Evolutionary conservation across 2,329 filamentous ascomycete genomes (phyloP).

Genomic region (Aspergillus aculeatinus): DNA sequence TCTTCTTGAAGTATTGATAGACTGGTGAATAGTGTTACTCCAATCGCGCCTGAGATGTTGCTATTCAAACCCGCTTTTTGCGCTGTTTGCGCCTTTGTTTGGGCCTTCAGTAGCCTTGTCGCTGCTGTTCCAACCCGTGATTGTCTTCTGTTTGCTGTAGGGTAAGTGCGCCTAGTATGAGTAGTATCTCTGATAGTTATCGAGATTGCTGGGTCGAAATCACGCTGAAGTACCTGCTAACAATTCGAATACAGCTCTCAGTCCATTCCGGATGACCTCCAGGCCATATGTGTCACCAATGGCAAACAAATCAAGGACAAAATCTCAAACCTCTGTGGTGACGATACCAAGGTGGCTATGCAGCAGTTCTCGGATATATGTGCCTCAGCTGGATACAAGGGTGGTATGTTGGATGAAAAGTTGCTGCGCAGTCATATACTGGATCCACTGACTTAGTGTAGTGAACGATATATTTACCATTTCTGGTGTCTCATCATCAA

Average conservation of each 20-base stretch:
- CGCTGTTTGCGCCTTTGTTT: conserved; percentile 43
- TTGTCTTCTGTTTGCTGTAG: conserved; percentile 53
- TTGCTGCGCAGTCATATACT: background rate
- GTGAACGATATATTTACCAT: conserved; percentile 12
- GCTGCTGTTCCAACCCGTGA: conserved; percentile 48
- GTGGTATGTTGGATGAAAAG: conserved; percentile 31
- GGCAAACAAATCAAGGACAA: conserved; percentile 36
- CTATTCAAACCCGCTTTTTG: conserved; percentile 37
- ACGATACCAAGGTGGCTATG: conserved; percentile 35
- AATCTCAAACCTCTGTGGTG: conserved; percentile 39
- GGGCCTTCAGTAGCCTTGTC: conserved; percentile 46
- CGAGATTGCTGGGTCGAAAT: background rate
- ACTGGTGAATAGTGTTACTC: background rate
- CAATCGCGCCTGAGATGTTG: conserved; percentile 40
- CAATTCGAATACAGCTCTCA: conserved; percentile 31
- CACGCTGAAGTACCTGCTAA: conserved; percentile 15
- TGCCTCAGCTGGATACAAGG: conserved; percentile 38
- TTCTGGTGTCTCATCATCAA: conserved; percentile 24
- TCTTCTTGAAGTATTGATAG: background rate
- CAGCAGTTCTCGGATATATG: conserved; percentile 42
- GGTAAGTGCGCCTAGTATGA: conserved; percentile 37
- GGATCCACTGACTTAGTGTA: background rate
- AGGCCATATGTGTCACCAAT: conserved; percentile 39
- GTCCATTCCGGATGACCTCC: conserved; percentile 39
- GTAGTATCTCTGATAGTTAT: background rate